Percentiles rank a stretch among this genome's conserved stretches.
Conservation (phyloP, 164 flowering plant genomes). For the Magnolia officinalis region DNA sequence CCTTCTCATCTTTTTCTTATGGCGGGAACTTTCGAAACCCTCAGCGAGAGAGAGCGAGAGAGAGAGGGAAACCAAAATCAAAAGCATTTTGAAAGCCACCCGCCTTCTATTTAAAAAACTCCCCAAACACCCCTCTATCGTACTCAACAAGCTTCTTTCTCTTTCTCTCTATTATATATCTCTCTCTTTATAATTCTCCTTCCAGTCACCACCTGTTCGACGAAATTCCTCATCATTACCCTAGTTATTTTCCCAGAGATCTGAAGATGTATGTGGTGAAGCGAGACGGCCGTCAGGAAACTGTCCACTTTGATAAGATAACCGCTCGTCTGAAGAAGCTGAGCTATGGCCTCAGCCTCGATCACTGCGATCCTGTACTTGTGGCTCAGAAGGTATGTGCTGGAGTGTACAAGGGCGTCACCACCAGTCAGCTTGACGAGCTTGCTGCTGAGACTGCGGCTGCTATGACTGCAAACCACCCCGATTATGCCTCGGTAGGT, state of each 20-base stretch:
- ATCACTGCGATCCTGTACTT: constrained; percentile 93
- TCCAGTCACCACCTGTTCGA: constrained; percentile 33
- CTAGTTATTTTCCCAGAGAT: neutral
- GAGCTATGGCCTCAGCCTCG: constrained; percentile 86
- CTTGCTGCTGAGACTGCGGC: constrained; percentile 97
- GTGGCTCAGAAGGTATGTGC: constrained; percentile 98
- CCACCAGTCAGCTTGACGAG: constrained; percentile 95
- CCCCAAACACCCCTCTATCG: neutral
- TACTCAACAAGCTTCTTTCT: neutral
- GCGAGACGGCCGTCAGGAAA: constrained; percentile 94
- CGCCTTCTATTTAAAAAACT: neutral
- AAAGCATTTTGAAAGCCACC: neutral
- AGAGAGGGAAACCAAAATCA: neutral
- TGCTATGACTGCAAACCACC: constrained; percentile 94
- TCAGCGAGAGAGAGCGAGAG: neutral
- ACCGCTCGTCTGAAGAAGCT: constrained; percentile 97
- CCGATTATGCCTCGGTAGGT: constrained; percentile 91
- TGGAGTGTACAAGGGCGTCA: constrained; percentile 96
- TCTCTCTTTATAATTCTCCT: neutral
- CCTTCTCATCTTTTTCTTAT: neutral
- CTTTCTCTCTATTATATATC: neutral
- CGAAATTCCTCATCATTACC: constrained; percentile 24
- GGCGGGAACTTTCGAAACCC: neutral
- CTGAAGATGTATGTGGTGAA: constrained; percentile 85
- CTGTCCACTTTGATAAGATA: constrained; percentile 96